Evolutionary conservation across 176 grass and related monocot species (phyloP).

Genomic region (Otatea glauca): DNA sequence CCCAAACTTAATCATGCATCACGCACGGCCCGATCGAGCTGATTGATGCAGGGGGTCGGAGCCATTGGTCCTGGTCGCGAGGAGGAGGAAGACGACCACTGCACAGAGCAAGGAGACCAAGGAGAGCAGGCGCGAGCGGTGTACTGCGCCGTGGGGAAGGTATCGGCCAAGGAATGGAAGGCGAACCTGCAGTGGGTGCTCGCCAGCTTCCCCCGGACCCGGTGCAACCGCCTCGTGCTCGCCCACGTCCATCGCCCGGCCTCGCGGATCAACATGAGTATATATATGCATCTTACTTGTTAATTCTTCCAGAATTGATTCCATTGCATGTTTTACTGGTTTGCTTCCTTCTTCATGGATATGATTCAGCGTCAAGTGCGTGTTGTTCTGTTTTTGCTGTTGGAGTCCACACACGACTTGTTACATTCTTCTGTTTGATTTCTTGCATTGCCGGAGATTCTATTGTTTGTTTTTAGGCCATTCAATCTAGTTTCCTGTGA

Average conservation of each 20-base stretch:
- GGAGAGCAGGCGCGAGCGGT: slow-evolving; percentile 24
- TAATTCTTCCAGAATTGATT: too few relatives aligned
- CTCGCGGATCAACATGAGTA: slow-evolving; percentile 71
- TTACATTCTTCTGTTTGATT: background rate
- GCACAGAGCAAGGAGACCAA: background rate
- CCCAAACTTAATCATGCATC: too few relatives aligned
- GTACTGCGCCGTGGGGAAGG: slow-evolving; percentile 59
- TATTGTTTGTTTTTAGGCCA: background rate
- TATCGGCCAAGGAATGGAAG: slow-evolving; percentile 52
- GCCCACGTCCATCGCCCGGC: slow-evolving; percentile 67
- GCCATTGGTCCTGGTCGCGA: background rate
- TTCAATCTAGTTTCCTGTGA: background rate
- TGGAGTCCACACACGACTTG: background rate
- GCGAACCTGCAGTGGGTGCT: slow-evolving; percentile 77
- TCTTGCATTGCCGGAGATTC: background rate
- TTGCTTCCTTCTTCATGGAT: too few relatives aligned
- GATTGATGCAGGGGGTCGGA: background rate
- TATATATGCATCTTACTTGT: background rate
- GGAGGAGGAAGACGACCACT: background rate
- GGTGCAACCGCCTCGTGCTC: slow-evolving; percentile 50
- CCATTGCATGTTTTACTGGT: too few relatives aligned
- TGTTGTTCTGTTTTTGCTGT: background rate
- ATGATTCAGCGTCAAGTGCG: too few relatives aligned
- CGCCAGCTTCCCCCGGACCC: slow-evolving; percentile 43
- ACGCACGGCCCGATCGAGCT: too few relatives aligned